Evolutionary conservation across 2,329 filamentous ascomycete species (phyloP), one percentile per base, ranked within the genome.

Genomic region (Sporothrix variecibatus): DNA sequence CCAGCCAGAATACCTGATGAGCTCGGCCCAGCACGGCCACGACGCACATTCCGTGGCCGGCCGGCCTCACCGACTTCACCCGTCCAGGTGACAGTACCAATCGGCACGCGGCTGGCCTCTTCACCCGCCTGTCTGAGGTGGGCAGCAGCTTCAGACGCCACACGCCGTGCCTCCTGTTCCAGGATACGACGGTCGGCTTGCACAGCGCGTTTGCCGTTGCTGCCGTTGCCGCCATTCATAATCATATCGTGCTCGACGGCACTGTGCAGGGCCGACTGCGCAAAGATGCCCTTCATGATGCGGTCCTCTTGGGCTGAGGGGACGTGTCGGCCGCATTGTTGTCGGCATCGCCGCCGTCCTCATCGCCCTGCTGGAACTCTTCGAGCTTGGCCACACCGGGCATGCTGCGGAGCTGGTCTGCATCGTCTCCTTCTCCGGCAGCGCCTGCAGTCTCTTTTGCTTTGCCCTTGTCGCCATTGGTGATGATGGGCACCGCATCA

Each of bases 161-260:
- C 90, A 51, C 90, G 89, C 78, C 92, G 91, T 0, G 95, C 95
- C 82, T 98, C 94, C 11, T 90, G 89, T 77, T 94, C 91, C 67
- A 98, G 90, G 77, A 97, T 92, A 31, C 88, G 88, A 4, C 91
- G 90, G 79, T 97, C 93, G 0, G 94, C 93, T 76, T 90, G 88
- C 23, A 93, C 85, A 73, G 90, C 90, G 71, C 89, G 89, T 78
- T 90, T 92, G 53, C 65, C 65, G 4, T 43, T 15, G 26, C 64
- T 92, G 56, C 92, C 92, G 77, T 89, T 89, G 78, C 91, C 92
- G 51, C 92, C 92, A 77, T 92, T 93, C 78, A 98, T 89, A 78
- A 98, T 97, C 72, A 94, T 89, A 77, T 98, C 96, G 80, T 99
- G 96, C 78, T 98, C 94, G 62, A 98, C 89, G 0, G 95, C 94